Evolutionary conservation across 345 rosid species (phyloP), one percentile per base, ranked within the genome.

Genomic region (Arabidopsis suecica): DNA sequence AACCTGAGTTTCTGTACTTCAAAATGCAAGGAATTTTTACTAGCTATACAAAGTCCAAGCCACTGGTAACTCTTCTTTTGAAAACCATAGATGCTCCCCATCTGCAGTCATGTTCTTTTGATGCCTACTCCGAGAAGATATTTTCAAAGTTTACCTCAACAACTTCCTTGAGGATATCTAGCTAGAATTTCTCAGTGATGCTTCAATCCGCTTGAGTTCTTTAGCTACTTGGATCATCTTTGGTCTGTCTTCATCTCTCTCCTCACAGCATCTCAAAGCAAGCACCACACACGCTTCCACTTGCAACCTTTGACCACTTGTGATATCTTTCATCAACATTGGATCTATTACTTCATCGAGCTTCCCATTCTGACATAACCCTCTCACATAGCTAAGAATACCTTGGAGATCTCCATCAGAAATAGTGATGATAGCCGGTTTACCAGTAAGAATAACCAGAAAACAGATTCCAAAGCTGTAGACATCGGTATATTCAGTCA

Each of bases 151-250:
- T 3, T 3, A 33, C 33, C 42, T 58, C 7, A 20, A 22, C 18
- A 41, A 61, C 2, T 7, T 41, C 36, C 51, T 25, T 13, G 12
- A 25, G 37, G 49, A 18, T 41, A 51, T 61, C 34, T 61, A 62
- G 67, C 51, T 25, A 25, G 8, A 62, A 42, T 4, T 28, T 12
- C 7, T 62, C 20, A 58, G 0, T 25, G 61, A 61, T 37, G 75
- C 16, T 45, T 71, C 49, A 14, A 60, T 49, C 51, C 23, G 47
- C 32, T 61, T 75, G 23, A 75, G 74, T 22, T 67, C 69, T 22
- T 75, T 61, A 20, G 79, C 74, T 22, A 75, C 74, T n/a, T 68
- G 68, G 16, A 75, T 68, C 79, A 75, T 75, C 48, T 68, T 68
- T n/a, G 79, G 79, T 51, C 68, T 68, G 47, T 68, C 59, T 74